Evolutionary conservation across 768 basidiomycete species (phyloP).

Genomic region (Boletellus emodensis): DNA sequence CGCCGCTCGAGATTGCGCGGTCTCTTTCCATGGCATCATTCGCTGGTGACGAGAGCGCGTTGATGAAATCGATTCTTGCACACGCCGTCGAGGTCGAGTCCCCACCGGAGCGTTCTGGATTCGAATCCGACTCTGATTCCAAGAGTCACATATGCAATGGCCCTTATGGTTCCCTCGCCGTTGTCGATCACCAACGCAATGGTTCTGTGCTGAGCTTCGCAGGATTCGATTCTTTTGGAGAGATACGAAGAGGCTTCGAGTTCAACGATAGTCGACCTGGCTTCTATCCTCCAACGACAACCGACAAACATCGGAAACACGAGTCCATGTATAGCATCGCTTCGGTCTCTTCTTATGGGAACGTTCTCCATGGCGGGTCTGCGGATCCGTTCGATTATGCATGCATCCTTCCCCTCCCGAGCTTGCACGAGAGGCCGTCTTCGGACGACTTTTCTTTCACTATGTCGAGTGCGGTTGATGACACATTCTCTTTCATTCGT

Average conservation of each 20-base stretch:
- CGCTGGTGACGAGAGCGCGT: constrained; percentile 46
- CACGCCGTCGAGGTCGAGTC: constrained; percentile 40
- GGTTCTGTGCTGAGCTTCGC: constrained; percentile 60
- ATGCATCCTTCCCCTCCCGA: constrained; percentile 33
- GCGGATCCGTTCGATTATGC: constrained; percentile 75
- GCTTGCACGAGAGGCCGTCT: constrained; percentile 49
- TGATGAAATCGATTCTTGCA: constrained; percentile 53
- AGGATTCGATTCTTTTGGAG: constrained; percentile 73
- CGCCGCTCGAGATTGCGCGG: constrained; percentile 51
- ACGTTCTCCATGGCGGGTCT: constrained; percentile 56
- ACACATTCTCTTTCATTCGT: constrained; percentile 66
- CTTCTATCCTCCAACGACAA: constrained; percentile 51
- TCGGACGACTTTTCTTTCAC: constrained; percentile 59
- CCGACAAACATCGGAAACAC: constrained; percentile 41
- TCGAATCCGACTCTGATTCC: constrained; percentile 45
- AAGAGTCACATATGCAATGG: constrained; percentile 28
- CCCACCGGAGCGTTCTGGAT: constrained; percentile 30
- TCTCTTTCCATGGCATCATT: constrained; percentile 45
- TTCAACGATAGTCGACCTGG: constrained; percentile 58
- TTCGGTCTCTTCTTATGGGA: constrained; percentile 76
- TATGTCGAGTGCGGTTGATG: constrained; percentile 53
- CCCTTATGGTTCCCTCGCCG: constrained; percentile 11
- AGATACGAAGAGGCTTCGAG: constrained; percentile 76
- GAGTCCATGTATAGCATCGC: constrained; percentile 72
- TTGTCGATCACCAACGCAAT: constrained; percentile 31